Percentiles rank a stretch among this genome's conserved stretches.
Evolutionary conservation across 2,329 filamentous ascomycete species (phyloP).

Genomic region (Stachybotrys chartarum): DNA sequence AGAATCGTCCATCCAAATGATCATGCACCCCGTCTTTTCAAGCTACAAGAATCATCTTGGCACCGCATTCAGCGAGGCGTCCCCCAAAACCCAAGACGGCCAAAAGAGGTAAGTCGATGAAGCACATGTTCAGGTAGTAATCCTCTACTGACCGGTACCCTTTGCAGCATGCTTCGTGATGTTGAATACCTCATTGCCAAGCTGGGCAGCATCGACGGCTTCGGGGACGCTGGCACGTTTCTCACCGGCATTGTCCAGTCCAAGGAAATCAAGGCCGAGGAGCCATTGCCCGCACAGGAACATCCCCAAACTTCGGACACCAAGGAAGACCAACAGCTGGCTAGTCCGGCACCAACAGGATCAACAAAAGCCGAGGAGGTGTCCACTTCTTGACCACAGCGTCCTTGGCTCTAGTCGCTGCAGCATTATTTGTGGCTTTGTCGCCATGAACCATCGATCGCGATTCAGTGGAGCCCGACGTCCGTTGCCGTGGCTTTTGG

Average conservation of each 20-base stretch:
- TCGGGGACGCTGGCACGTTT: conserved; percentile 64
- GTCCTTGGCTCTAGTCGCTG: no score
- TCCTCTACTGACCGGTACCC: conserved; percentile 6
- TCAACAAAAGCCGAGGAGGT: conserved; percentile 6
- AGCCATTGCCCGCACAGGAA: conserved; percentile 5
- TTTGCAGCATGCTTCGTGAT: conserved; percentile 64
- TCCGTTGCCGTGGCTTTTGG: no score
- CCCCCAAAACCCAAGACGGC: conserved; percentile 58
- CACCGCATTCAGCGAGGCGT: conserved; percentile 58
- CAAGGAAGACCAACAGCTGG: conserved; percentile 12
- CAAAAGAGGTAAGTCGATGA: conserved; percentile 57
- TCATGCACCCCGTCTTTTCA: conserved; percentile 79
- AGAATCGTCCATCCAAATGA: conserved; percentile 68
- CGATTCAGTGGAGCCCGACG: no score
- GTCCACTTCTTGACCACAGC: conserved; percentile 3
- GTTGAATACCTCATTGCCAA: conserved; percentile 64
- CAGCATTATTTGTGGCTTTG: no score
- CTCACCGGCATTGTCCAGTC: conserved; percentile 57
- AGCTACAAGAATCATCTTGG: conserved; percentile 77
- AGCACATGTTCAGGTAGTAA: background rate
- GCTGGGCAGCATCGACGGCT: conserved; percentile 72
- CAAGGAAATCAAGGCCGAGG: conserved; percentile 37
- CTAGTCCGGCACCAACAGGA: background rate
- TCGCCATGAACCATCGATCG: no score
- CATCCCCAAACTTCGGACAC: background rate